phyloP scores from a whole-genome alignment of 495 filamentous ascomycete species.

The Peziza echinospora region DNA sequence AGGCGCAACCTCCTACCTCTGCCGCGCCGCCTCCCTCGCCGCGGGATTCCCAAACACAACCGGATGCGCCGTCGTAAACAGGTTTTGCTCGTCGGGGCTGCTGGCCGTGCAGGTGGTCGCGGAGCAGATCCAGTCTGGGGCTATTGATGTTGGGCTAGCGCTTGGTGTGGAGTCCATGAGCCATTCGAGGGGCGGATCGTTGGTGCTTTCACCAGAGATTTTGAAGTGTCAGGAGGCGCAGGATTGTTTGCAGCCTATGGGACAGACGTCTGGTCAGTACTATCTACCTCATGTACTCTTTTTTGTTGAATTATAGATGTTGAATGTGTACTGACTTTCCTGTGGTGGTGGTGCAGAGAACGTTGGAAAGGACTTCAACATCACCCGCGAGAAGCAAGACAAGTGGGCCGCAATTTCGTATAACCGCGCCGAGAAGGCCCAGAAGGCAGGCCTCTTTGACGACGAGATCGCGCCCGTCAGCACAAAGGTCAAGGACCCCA shows the following conservation, averaged over 20 bases:
- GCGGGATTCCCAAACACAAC: slow-evolving; percentile 88
- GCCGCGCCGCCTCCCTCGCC: slow-evolving; percentile 68
- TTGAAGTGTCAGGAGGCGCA: slow-evolving; percentile 47
- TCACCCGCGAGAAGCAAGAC: slow-evolving; percentile 62
- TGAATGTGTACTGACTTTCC: background rate
- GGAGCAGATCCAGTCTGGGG: slow-evolving; percentile 57
- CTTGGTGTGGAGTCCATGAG: slow-evolving; percentile 81
- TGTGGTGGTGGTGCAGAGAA: slow-evolving; percentile 35
- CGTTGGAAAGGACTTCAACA: slow-evolving; percentile 74
- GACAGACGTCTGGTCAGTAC: slow-evolving; percentile 46
- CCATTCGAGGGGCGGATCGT: slow-evolving; percentile 38
- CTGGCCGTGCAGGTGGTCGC: slow-evolving; percentile 90
- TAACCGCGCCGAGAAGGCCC: slow-evolving; percentile 63
- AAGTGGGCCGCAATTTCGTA: slow-evolving; percentile 69
- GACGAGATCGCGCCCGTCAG: slow-evolving; percentile 85
- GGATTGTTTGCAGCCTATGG: slow-evolving; percentile 91
- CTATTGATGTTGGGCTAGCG: slow-evolving; percentile 72
- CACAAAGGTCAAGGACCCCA: slow-evolving; percentile 57
- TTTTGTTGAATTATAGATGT: background rate
- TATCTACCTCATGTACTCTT: too few relatives aligned
- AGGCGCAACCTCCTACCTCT: slow-evolving; percentile 68
- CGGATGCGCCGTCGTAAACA: slow-evolving; percentile 60
- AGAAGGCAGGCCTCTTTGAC: slow-evolving; percentile 82
- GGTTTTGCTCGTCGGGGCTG: slow-evolving; percentile 91
- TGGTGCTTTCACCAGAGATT: slow-evolving; percentile 59